Percentiles rank a stretch among this genome's conserved stretches.
Conservation (phyloP, 2,329 filamentous ascomycete species). For the Grosmannia penicillata region DNA sequence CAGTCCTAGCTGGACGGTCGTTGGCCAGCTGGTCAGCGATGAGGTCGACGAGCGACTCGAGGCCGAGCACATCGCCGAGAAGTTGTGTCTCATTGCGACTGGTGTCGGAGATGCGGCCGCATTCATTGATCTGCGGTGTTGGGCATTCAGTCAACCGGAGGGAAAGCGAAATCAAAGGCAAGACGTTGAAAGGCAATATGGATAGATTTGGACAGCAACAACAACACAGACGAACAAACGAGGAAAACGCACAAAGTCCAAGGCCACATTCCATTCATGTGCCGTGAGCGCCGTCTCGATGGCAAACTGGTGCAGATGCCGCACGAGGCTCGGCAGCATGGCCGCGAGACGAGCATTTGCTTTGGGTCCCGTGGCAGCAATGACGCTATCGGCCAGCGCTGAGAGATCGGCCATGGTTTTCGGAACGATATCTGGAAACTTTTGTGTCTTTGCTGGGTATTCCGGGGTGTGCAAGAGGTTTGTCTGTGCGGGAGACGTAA, state of each 20-base stretch:
- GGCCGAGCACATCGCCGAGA: slow-evolving; percentile 51
- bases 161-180: too few relatives aligned
- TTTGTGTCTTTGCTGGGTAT: too few relatives aligned
- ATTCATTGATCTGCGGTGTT: slow-evolving; percentile 38
- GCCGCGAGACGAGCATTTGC: not conserved
- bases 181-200: too few relatives aligned
- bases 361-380: not conserved
- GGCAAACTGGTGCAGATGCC: slow-evolving; percentile 46
- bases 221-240: not conserved
- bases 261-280: slow-evolving; percentile 49
- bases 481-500: too few relatives aligned
- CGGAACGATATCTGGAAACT: too few relatives aligned
- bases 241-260: slow-evolving; percentile 28
- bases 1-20: too few relatives aligned
- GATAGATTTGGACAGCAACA: not conserved
- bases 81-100: slow-evolving; percentile 54
- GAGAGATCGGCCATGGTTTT: not conserved
- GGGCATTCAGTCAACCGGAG: too few relatives aligned
- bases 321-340: not conserved
- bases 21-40: slow-evolving; percentile 44
- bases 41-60: slow-evolving; percentile 50
- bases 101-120: slow-evolving; percentile 46
- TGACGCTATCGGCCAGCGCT: not conserved
- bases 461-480: too few relatives aligned
- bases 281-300: slow-evolving; percentile 50